Evolutionary conservation across 192 early-diverging fungal genomes (phyloP).

Genomic region (Linnemannia zychae): DNA sequence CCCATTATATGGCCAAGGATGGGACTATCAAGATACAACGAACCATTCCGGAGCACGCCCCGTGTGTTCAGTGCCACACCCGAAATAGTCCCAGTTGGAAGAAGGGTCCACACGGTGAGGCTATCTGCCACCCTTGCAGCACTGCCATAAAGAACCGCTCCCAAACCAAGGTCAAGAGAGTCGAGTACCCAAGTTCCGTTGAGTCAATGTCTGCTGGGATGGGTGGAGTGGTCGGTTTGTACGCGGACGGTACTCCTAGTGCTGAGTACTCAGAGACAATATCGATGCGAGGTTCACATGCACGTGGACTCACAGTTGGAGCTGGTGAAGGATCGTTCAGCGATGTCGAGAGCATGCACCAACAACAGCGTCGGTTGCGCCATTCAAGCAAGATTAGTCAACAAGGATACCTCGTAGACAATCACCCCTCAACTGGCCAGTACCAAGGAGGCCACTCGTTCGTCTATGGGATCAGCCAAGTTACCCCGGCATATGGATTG

Average conservation of each 20-base stretch:
- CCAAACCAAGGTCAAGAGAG: neutral
- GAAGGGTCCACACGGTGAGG: conserved; percentile 13
- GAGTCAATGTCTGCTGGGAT: neutral
- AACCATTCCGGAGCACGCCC: neutral
- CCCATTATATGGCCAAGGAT: conserved; percentile 27
- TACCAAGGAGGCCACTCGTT: neutral
- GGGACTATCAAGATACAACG: conserved; percentile 34
- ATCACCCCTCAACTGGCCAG: neutral
- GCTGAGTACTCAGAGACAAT: neutral
- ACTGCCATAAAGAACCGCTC: neutral
- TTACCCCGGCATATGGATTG: neutral
- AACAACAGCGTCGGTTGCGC: neutral
- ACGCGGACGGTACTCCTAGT: neutral
- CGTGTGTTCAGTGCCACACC: conserved; percentile 21
- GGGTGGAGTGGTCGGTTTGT: neutral
- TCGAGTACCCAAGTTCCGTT: neutral
- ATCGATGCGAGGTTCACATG: neutral
- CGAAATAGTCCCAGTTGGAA: neutral
- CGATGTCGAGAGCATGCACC: neutral
- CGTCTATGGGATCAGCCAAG: neutral
- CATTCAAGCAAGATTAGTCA: neutral
- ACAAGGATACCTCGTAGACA: neutral
- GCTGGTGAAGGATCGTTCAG: neutral
- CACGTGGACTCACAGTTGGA: neutral
- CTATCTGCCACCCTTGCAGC: conserved; percentile 23